Base-by-base conservation (phyloP, 192 early-diverging fungal genomes). In the Linnemannia exigua region DNA sequence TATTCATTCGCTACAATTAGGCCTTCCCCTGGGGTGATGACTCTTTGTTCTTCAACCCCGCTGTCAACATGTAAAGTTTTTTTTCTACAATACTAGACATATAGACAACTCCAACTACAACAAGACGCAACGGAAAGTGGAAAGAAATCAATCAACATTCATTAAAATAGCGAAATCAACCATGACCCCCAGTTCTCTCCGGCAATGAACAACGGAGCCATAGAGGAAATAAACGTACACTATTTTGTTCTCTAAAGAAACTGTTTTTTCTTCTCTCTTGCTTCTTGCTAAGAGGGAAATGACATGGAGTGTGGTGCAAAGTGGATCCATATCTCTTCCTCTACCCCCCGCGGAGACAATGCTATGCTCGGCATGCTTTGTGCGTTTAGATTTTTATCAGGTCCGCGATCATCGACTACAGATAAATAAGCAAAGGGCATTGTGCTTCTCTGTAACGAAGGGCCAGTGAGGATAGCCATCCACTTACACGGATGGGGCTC, bases 21-120 rank as follows among this genome's bases (percentile, higher is more conserved):
- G 84, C 84, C 66, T 86, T 86, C 84, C 84, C 84, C 51, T 86
- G 84, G 84, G 84, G 84, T 69, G 84, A 86, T 74, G 76, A 86
- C 70, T 80, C 84, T 77, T 61, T 86, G 67, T 86, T 86, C 84
- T 77, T 73, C 79, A 86, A 86, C 79, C 84, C 84, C 52, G 84
- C 70, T 14, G 70, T 86, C 48, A 86, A 86, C 84, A 67, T 86
- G 67, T 86, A 80, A 86, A 80, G 22, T 48, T 68, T 41, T 50
- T 31, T 50, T 33, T 44, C 41, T 44, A 44, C 35, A 31, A 1
- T 31, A 52, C 28, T 70, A 41, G 68, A 70, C 47, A 67, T 68
- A 68, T 76, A 76, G 75, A 76, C 75, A 28, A 44, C 9, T n/a
- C n/a, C n/a, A 44, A 44, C 41, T 44, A 44, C 3, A 67, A 41